Conservation (phyloP, 495 filamentous ascomycete species). For the Stereocaulon alpinum region DNA sequence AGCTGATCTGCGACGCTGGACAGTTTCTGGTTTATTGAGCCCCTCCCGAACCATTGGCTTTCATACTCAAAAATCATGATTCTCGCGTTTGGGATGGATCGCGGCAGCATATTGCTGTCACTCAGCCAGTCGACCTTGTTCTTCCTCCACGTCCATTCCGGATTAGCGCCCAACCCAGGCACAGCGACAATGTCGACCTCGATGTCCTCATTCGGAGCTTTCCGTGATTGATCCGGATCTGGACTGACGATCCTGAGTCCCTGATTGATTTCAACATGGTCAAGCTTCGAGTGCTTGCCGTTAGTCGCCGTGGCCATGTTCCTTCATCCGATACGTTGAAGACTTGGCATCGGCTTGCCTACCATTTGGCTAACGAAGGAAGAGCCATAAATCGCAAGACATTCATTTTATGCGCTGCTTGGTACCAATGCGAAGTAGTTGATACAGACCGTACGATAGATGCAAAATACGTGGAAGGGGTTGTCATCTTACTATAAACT, state of each 20-base stretch:
- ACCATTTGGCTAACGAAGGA: too few relatives aligned
- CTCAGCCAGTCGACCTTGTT: constrained; percentile 21
- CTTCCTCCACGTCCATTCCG: constrained; percentile 15
- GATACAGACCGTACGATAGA: too few relatives aligned
- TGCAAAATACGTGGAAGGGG: too few relatives aligned
- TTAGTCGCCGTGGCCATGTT: constrained; percentile 11
- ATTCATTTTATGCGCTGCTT: too few relatives aligned
- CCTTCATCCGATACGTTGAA: background rate
- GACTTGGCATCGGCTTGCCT: too few relatives aligned
- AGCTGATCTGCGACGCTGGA: constrained; percentile 14
- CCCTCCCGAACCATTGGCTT: constrained; percentile 20
- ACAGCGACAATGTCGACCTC: constrained; percentile 16
- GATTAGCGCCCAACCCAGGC: constrained; percentile 11
- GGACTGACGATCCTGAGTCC: constrained; percentile 13
- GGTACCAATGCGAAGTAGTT: too few relatives aligned
- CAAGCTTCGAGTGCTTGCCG: constrained; percentile 14
- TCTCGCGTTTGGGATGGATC: constrained; percentile 13
- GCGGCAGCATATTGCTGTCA: constrained; percentile 19
- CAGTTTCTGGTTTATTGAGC: constrained; percentile 17
- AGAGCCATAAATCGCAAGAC: background rate
- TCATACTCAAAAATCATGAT: constrained; percentile 22
- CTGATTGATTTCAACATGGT: constrained; percentile 17
- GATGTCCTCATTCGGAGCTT: constrained; percentile 10
- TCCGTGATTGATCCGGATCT: constrained; percentile 11
- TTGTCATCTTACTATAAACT: too few relatives aligned